Evolutionary conservation across 768 basidiomycete species (phyloP).

Genomic region (Suillus tomentosus): DNA sequence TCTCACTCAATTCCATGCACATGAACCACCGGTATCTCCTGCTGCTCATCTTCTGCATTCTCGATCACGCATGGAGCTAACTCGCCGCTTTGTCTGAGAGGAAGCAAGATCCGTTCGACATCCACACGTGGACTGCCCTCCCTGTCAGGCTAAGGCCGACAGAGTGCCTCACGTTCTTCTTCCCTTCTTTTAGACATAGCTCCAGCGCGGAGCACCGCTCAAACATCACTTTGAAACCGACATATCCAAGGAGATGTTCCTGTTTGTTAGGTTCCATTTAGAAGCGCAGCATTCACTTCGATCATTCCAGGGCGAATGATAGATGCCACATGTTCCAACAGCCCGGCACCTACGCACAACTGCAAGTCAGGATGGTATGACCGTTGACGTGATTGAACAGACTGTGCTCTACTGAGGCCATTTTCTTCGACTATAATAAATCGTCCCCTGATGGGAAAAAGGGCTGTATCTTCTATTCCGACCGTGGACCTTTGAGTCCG

Average conservation of each 20-base stretch:
- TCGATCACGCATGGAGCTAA: conserved; percentile 7
- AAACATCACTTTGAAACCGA: conserved; percentile 47
- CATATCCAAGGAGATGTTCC: conserved; percentile 38
- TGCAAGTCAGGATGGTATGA: neutral
- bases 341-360: neutral
- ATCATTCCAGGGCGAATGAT: conserved; percentile 53
- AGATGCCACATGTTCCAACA: conserved; percentile 42
- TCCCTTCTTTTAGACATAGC: conserved; percentile 38
- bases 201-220: conserved; percentile 42
- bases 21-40: conserved; percentile 47
- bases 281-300: conserved; percentile 45
- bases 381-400: conserved; percentile 24
- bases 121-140: conserved; percentile 61
- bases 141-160: conserved; percentile 58
- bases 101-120: conserved; percentile 41
- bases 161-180: conserved; percentile 50
- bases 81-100: conserved; percentile 24
- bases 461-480: conserved; percentile 74
- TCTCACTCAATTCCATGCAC: conserved; percentile 61
- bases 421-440: conserved; percentile 77
- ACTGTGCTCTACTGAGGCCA: conserved; percentile 37
- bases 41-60: conserved; percentile 24
- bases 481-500: conserved; percentile 53
- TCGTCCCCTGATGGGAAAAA: conserved; percentile 83
- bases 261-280: conserved; percentile 58